These are phyloP conservation scores for Neurospora crassa DNA, from an alignment of 2,329 filamentous ascomycete species.

Conservation along the genomic window DNA sequence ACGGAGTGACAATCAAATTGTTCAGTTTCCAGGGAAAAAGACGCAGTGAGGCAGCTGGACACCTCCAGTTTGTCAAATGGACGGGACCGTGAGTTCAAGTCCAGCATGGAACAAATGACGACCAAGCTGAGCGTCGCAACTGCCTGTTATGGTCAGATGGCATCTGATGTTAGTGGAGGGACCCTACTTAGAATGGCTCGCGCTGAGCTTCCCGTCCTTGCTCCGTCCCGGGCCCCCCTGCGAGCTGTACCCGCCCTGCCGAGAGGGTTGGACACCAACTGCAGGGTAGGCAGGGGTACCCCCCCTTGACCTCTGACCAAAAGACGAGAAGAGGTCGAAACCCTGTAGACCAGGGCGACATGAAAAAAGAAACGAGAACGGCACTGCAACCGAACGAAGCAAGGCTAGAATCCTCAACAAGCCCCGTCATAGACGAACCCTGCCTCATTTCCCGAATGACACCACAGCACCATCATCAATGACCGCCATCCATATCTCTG, in stretches of 20 bases:
- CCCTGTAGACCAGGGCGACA: not conserved
- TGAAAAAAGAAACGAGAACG: too few relatives aligned
- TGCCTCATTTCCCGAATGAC: not conserved
- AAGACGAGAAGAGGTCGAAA: not conserved
- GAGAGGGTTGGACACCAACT: not conserved
- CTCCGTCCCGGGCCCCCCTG: not conserved
- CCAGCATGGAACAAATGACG: too few relatives aligned
- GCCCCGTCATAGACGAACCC: not conserved
- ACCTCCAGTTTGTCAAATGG: not conserved
- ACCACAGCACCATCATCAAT: not conserved
- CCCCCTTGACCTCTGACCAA: not conserved
- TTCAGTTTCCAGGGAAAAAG: not conserved
- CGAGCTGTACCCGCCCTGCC: not conserved
- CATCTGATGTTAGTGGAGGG: not conserved
- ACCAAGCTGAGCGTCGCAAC: not conserved
- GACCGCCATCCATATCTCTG: not conserved
- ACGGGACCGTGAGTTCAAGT: not conserved
- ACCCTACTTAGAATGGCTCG: not conserved
- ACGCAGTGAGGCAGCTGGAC: not conserved
- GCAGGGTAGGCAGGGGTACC: not conserved
- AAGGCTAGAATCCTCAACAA: not conserved
- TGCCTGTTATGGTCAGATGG: not conserved
- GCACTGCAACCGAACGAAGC: too few relatives aligned
- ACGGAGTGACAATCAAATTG: not conserved
- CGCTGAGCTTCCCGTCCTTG: not conserved